A percentile compares a stretch with the other conserved stretches of the same genome.
These are phyloP conservation scores for Saccharum spontaneum DNA, from an alignment of 176 grass and related monocot genomes.

Conservation along the genomic window DNA sequence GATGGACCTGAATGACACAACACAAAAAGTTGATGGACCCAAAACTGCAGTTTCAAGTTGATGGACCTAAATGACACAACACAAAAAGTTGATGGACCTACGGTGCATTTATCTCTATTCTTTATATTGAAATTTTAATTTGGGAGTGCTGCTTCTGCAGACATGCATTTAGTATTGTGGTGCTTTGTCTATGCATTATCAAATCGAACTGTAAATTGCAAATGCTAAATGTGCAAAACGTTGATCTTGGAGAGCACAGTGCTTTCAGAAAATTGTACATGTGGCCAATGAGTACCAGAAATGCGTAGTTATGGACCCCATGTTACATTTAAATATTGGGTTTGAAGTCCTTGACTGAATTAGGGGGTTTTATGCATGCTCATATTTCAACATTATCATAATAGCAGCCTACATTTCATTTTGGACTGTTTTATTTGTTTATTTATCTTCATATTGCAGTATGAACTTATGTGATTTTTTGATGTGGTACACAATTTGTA, in stretches of 20 bases:
- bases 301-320: neutral
- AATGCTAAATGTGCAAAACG: neutral
- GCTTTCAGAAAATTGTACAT: conserved; percentile 5
- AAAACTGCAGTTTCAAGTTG: too few species aligned
- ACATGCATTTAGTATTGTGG: neutral
- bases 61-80: too few species aligned
- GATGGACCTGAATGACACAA: too few species aligned
- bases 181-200: neutral
- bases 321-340: neutral
- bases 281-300: neutral
- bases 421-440: neutral
- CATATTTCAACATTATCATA: neutral
- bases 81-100: too few species aligned
- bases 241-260: neutral
- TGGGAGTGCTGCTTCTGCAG: neutral
- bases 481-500: conserved; percentile 9
- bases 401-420: neutral
- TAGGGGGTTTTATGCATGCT: neutral
- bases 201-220: conserved; percentile 17
- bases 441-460: neutral
- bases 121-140: conserved; percentile 8
- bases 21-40: too few species aligned
- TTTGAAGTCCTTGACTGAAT: conserved; percentile 12
- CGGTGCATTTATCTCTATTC: too few species aligned
- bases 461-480: neutral